Conservation (phyloP, 768 basidiomycete species). For the Leccinum subgranulosum region DNA sequence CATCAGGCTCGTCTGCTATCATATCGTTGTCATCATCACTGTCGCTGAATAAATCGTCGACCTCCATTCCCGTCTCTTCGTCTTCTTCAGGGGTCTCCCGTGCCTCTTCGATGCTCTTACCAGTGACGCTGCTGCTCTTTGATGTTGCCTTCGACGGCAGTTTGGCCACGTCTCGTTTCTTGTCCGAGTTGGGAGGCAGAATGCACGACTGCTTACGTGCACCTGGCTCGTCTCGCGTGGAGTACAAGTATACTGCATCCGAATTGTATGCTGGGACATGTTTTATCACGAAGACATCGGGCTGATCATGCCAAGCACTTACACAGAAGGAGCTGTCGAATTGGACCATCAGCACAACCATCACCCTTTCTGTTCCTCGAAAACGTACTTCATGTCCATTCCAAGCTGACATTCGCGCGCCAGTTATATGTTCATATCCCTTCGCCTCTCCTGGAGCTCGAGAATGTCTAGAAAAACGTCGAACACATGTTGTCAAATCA, state of each 20-base stretch:
- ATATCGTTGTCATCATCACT: slow-evolving; percentile 25
- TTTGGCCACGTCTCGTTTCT: neutral
- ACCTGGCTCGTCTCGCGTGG: slow-evolving; percentile 61
- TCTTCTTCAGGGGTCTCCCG: slow-evolving; percentile 13
- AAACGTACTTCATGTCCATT: slow-evolving; percentile 72
- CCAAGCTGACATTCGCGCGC: slow-evolving; percentile 62
- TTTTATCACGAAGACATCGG: slow-evolving; percentile 1
- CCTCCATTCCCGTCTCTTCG: slow-evolving; percentile 27
- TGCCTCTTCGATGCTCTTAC: slow-evolving; percentile 2
- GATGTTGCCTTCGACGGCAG: neutral
- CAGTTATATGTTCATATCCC: slow-evolving; percentile 66
- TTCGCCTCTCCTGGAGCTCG: slow-evolving; percentile 33
- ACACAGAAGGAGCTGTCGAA: slow-evolving; percentile 60
- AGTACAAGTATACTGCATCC: slow-evolving; percentile 72
- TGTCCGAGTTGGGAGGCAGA: slow-evolving; percentile 27
- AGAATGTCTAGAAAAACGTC: slow-evolving; percentile 63
- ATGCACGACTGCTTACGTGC: slow-evolving; percentile 22
- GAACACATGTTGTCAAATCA: slow-evolving; percentile 72
- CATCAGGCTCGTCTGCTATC: slow-evolving; percentile 27
- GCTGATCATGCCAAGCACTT: slow-evolving; percentile 25
- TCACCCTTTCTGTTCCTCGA: neutral
- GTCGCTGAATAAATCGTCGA: slow-evolving; percentile 29
- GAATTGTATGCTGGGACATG: slow-evolving; percentile 59
- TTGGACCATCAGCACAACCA: slow-evolving; percentile 10
- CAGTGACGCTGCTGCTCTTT: neutral